Base-by-base conservation (phyloP, 345 rosid species). In the Citrus cavaleriei region DNA sequence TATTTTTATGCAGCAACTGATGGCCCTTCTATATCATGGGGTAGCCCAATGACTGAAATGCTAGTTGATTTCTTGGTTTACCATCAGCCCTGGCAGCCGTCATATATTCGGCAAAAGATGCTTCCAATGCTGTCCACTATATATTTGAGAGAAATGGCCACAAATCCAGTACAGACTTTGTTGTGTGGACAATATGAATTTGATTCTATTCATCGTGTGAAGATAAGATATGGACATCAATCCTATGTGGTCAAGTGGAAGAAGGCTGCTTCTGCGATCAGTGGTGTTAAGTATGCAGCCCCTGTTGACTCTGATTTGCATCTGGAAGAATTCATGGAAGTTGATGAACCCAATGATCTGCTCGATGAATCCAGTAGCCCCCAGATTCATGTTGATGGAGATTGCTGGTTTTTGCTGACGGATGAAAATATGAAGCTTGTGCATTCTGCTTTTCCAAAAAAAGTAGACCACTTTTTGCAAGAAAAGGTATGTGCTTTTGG, bases 41-140 rank as follows among this genome's bases (percentile, higher is more conserved):
- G 77, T 77, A 81, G 81, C 81, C 98, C 95, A 63, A 87, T 89
- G 67, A 89, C 86, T n/a, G 99, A 91, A 28, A 81, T 93, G 89
- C 81, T 96, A 67, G 90, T 93, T 68, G 98, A 94, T 86, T 91
- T 88, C 86, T 76, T 96, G 87, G 94, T 79, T 78, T 89, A 82
- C 80, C 93, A 87, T 82, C 93, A 80, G 82, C 88, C 60, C 24
- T 96, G 94, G 98, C 88, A 93, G 28, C 95, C 93, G 3, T 86
- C 95, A 73, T 90, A 86, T 79, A 81, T 90, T 87, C 87, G 97
- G 49, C 93, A 88, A 86, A 88, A 82, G 88, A 84, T 94, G 87
- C 81, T 93, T 82, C 93, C 93, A 10, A 89, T 96, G 99, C 25
- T 90, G 78, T 96, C 98, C 72, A 86, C 97, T 75, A 85, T 90